Evolutionary conservation across 805 yeast species (phyloP), one percentile per base, ranked within the genome.

Genomic region (Ogataea henricii): DNA sequence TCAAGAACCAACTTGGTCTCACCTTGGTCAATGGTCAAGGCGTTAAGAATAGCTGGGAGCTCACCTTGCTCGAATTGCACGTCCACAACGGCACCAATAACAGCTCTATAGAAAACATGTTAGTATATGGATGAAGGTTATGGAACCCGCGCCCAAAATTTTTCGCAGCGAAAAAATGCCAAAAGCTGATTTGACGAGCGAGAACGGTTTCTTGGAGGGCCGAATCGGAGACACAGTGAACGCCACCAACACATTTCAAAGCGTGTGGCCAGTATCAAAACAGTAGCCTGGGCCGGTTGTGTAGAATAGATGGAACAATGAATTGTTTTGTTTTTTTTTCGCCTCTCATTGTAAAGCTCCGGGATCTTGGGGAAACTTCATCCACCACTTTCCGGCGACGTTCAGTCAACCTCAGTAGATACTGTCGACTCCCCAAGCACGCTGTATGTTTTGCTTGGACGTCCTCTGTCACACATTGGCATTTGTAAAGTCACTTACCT

Each of bases 31-130:
- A 94, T 83, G 75, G 88, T 90, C 69, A 94, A 83, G 64, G 99
- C 98, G 76, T 94, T 94, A 69, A 90, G 83, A 79, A 94, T 94
- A 62, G 96, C 95, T 70, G 99, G 99, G 66, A 92, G 82, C 77
- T 87, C 84, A 72, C 94, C 96, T 76, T 91, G 96, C 70, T 89
- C 96, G 83, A 92, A 92, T 76, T 94, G 97, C 67, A 92, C 98
- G 77, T 92, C 96, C 77, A 90, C 97, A 77, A 90, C 92, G 81
- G 97, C 97, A 89, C 97, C 97, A 73, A 90, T 90, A 69, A 90
- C 97, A 65, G 97, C 92, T 81, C 96, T 86, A 65, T 41, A 51
- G 22, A 20, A 53, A 14, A 13, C 14, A 38, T 54, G 62, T 59
- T 59, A 63, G 68, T 57, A 59, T 25, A n/a, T 21, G 12, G 21